phyloP scores from a whole-genome alignment of 225 moss, liverwort and hornwort species.

The Asterella californica region DNA sequence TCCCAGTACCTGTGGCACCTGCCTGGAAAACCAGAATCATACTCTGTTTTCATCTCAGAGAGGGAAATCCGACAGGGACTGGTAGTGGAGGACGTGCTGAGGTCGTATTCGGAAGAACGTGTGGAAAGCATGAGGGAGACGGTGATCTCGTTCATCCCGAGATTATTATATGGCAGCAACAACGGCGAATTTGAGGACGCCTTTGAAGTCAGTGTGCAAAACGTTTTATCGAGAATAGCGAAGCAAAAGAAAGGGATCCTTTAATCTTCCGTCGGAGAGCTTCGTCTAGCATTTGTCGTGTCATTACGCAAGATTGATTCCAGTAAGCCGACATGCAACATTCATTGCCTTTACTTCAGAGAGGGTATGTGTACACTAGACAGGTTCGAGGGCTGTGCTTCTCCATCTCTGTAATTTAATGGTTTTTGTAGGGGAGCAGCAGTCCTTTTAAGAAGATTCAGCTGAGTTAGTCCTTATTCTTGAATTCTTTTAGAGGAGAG shows the following conservation, averaged over 20 bases:
- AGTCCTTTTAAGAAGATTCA: slow-evolving; percentile 17
- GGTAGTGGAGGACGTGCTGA: slow-evolving; percentile 34
- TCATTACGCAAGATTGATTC: background rate
- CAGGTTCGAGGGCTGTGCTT: slow-evolving; percentile 16
- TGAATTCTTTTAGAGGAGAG: slow-evolving; percentile 20
- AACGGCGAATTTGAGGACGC: slow-evolving; percentile 43
- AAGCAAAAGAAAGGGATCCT: slow-evolving; percentile 16
- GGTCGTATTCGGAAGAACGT: slow-evolving; percentile 18
- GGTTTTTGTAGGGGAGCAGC: slow-evolving; percentile 11
- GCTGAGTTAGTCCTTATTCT: slow-evolving; percentile 25
- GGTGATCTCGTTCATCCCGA: slow-evolving; percentile 32
- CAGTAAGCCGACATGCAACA: background rate
- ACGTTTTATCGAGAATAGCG: slow-evolving; percentile 29
- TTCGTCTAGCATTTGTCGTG: background rate
- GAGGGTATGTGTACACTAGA: slow-evolving; percentile 26
- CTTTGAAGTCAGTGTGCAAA: slow-evolving; percentile 35
- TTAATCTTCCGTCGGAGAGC: background rate
- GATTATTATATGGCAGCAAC: slow-evolving; percentile 32
- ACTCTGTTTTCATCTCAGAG: slow-evolving; percentile 45
- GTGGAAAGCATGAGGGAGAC: slow-evolving; percentile 32
- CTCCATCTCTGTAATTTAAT: slow-evolving; percentile 25
- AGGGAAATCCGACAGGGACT: slow-evolving; percentile 30
- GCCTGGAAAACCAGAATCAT: slow-evolving; percentile 33
- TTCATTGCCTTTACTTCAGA: background rate
- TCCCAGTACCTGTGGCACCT: slow-evolving; percentile 47